These are phyloP conservation scores for Thermothielavioides terrestris DNA, from an alignment of 495 filamentous ascomycete genomes.

Conservation along the genomic window DNA sequence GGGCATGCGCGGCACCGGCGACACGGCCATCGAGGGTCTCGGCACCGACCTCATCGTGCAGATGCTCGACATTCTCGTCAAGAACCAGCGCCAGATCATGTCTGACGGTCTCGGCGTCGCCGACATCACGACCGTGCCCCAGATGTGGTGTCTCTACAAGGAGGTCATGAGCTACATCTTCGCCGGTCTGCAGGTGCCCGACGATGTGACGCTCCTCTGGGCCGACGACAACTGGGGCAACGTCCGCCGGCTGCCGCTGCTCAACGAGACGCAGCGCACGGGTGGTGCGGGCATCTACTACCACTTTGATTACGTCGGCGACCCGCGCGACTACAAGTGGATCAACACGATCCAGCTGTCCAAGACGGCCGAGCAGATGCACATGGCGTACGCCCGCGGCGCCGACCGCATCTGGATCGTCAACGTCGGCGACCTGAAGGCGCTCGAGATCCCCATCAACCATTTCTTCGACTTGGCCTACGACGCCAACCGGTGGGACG, in stretches of 20 bases:
- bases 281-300: constrained; percentile 72
- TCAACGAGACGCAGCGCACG: constrained; percentile 48
- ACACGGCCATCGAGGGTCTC: constrained; percentile 49
- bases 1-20: constrained; percentile 65
- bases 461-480: constrained; percentile 63
- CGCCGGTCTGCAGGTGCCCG: constrained; percentile 55
- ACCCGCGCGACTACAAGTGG: constrained; percentile 59
- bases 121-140: constrained; percentile 51
- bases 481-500: constrained; percentile 47
- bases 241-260: constrained; percentile 54
- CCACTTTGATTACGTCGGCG: constrained; percentile 66
- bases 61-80: constrained; percentile 51
- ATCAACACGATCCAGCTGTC: constrained; percentile 61
- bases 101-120: constrained; percentile 42
- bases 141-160: constrained; percentile 67
- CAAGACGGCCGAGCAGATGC: constrained; percentile 58
- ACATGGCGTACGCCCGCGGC: constrained; percentile 50
- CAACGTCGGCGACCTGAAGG: constrained; percentile 68
- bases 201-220: constrained; percentile 66
- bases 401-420: constrained; percentile 67
- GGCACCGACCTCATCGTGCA: constrained; percentile 47
- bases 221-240: constrained; percentile 73
- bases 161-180: constrained; percentile 63
- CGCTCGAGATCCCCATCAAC: constrained; percentile 58
- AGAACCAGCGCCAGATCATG: constrained; percentile 50